Evolutionary conservation across 2,329 filamentous ascomycete genomes (phyloP), one percentile per base, ranked within the genome.

Genomic region (Aspergillus carbonarius): DNA sequence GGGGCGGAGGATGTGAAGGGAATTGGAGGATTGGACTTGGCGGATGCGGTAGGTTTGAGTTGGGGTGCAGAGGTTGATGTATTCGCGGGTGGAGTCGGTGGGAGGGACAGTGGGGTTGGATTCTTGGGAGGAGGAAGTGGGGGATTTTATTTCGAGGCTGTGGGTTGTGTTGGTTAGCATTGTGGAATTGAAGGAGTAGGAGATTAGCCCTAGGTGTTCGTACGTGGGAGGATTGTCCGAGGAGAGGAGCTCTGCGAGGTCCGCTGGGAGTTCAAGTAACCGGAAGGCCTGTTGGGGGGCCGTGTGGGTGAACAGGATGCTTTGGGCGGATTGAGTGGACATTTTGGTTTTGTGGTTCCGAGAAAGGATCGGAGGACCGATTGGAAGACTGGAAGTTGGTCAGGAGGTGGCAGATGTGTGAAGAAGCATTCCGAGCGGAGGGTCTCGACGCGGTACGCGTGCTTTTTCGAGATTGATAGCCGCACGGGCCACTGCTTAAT

Each of bases 1-100:
- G 4, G 80, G 79, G 51, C 75, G 75, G 23, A 84, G 74, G 37
- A 88, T 68, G 70, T 84, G 83, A 57, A 88, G 77, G 35, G 83
- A 85, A 64, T 88, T 88, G 25, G 85, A 88, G 15, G 85, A 87
- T 65, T 86, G 85, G 54, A 88, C 85, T 71, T 88, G 85, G 64
- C 85, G 84, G 53, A 88, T 73, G 59, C 82, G 79, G 74, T 82
- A 88, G 10, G 85, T 85, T 63, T 81, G 77, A 55, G 77, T 76
- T 9, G 78, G 74, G 2, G 84, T 87, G 73, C 85, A 88, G 59
- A 88, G 76, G 60, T 87, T 84, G 30, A 83, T 82, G 57, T 77
- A 78, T 46, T 77, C 72, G 51, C 66, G 68, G 27, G 68, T 63
- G 18, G 23, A n/a, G 37, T 64, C 55, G 18, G 66, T 58, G n/a